phyloP scores from a whole-genome alignment of 2,329 filamentous ascomycete species.

The Calonectria naviculata region DNA sequence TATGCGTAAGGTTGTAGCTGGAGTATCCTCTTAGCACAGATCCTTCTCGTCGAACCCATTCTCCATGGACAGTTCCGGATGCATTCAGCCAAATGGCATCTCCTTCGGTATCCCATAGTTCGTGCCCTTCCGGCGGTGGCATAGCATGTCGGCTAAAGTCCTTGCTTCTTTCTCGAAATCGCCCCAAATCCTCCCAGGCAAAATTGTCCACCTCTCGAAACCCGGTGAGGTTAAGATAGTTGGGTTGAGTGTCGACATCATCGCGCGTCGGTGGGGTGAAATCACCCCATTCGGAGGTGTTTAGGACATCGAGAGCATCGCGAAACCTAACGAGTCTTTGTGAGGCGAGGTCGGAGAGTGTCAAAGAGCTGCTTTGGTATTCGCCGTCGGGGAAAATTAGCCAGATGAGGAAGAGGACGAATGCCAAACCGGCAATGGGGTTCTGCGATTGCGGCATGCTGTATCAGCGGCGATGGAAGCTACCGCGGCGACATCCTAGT shows the following conservation, averaged over 20 bases:
- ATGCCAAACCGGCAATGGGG: constrained; percentile 43
- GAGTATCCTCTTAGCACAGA: constrained; percentile 58
- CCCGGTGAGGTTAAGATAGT: constrained; percentile 79
- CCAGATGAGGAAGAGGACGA: constrained; percentile 52
- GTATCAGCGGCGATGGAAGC: constrained; percentile 34
- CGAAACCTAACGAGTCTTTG: constrained; percentile 63
- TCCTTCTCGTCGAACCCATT: constrained; percentile 73
- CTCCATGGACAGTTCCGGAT: constrained; percentile 80
- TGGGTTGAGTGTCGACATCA: constrained; percentile 48
- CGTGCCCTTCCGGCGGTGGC: constrained; percentile 53
- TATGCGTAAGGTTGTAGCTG: constrained; percentile 72
- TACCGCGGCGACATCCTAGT: constrained; percentile 40
- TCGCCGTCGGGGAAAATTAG: constrained; percentile 51
- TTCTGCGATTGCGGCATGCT: constrained; percentile 62
- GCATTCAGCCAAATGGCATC: constrained; percentile 78
- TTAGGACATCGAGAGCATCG: constrained; percentile 63
- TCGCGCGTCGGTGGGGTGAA: constrained; percentile 59
- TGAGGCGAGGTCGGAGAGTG: constrained; percentile 50
- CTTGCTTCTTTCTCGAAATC: constrained; percentile 73
- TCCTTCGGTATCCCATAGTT: constrained; percentile 52
- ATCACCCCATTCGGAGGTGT: constrained; percentile 69
- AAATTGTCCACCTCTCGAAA: constrained; percentile 79
- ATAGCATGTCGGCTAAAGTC: constrained; percentile 68
- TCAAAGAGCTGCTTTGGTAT: constrained; percentile 45
- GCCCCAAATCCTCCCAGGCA: constrained; percentile 79